phyloP scores from a whole-genome alignment of 805 yeast genomes.

The Candida chauliodis region DNA sequence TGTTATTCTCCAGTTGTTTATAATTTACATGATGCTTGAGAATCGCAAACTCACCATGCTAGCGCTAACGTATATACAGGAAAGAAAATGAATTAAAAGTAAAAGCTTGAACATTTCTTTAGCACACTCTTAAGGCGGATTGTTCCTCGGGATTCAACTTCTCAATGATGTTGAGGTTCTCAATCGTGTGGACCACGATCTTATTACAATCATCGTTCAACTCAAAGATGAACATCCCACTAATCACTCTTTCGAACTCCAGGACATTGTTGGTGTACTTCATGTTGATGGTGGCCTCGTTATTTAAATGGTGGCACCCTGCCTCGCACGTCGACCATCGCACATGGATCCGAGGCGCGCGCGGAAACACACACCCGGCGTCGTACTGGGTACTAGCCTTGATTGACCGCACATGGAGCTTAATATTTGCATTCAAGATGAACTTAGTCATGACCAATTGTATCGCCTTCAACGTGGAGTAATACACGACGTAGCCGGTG shows the following conservation, averaged over 20 bases:
- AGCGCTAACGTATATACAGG: constrained; percentile 1
- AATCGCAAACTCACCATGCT: neutral
- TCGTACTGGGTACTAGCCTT: constrained; percentile 22
- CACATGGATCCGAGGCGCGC: constrained; percentile 48
- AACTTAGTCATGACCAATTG: constrained; percentile 53
- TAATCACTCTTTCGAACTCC: constrained; percentile 38
- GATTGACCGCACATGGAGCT: constrained; percentile 49
- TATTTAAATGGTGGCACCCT: constrained; percentile 46
- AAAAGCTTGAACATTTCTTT: too few species aligned
- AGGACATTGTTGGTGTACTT: constrained; percentile 6
- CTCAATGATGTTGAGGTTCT: constrained; percentile 59
- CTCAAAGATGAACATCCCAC: constrained; percentile 66
- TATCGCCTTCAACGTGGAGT: constrained; percentile 53
- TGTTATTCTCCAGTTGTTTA: neutral
- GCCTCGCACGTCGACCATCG: constrained; percentile 58
- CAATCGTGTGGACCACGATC: constrained; percentile 63
- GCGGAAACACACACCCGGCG: constrained; percentile 29
- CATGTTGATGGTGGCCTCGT: constrained; percentile 27
- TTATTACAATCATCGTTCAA: constrained; percentile 51
- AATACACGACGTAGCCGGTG: constrained; percentile 53
- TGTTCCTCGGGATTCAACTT: constrained; percentile 25
- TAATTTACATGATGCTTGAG: neutral
- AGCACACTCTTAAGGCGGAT: constrained; percentile 26
- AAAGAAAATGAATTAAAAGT: too few species aligned
- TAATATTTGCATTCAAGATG: constrained; percentile 49